Evolutionary conservation across 2,329 filamentous ascomycete species (phyloP), one percentile per base, ranked within the genome.

Genomic region (Leptographium lundbergii): DNA sequence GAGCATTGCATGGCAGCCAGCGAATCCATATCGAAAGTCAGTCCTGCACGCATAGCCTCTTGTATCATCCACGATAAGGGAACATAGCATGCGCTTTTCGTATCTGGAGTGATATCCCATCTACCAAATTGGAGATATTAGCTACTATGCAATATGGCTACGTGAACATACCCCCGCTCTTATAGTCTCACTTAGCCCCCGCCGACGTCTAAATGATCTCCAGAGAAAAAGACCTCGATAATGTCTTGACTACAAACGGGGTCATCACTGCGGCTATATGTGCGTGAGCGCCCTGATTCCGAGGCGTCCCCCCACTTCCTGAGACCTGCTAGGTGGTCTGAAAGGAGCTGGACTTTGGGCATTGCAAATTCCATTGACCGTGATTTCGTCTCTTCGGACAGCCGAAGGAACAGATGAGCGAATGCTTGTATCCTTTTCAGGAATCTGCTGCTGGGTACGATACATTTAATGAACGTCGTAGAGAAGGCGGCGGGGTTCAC

Each of bases 161-260:
- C 36, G 7, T 39, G 36, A 14, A 13, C 13, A 39, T 14, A 39
- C 14, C 7, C 36, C 13, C 7, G 36, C 36, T 3, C 36, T 39
- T 39, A 3, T 3, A 6, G 13, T 3, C 14, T 5, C 14, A 50
- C 58, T 50, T 55, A 57, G 0, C 88, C 88, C 11, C 88, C 88
- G 1, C 88, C 88, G 34, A 91, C 83, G 62, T 92, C 88, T 1
- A 82, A 88, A 63, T 95, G 89, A 13, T 85, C 84, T 10, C 89
- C 89, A 0, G 88, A 78, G 66, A 94, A 94, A 86, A 86, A 89
- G 0, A 92, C 80, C 66, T 94, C 89, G 61, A 88, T 81, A 54
- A 92, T 86, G 64, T 92, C 87, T 66, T 91, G 88, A 1, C 78
- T 75, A 0, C 70, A 72, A 2, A 76, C 75, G n/a, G n/a, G n/a